Evolutionary conservation across 2,329 filamentous ascomycete species (phyloP), one percentile per base, ranked within the genome.

Genomic region (Drechmeria coniospora): DNA sequence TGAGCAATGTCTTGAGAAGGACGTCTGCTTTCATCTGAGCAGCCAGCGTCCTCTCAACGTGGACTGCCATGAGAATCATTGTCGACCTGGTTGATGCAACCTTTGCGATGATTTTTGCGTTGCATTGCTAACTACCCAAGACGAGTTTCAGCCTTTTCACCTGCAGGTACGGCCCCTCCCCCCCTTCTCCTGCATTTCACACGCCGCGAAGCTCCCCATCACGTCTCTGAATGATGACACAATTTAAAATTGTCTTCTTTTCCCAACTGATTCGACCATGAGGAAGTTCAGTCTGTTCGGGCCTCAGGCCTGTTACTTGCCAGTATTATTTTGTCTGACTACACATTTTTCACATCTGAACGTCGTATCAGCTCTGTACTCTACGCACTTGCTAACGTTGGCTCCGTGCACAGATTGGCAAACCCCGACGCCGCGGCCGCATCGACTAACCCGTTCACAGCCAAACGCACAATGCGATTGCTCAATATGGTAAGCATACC

Each of bases 241-340:
- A 58, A 53, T 50, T 51, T 56, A 49, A 60, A 57, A 64, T 23
- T 62, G 64, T 78, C 79, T 84, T 84, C 79, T 82, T 84, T 83
- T 79, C 76, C 76, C 68, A 74, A 65, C 77, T 61, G 77, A 86
- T 68, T 82, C 79, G 79, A 73, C 77, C 75, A 76, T 86, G 79
- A 83, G 72, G 74, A 81, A 75, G 32, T 50, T 60, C 50, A 61
- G 63, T 67, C 68, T 77, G 61, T 68, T 62, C 71, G 74, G 75
- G 72, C 61, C 58, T 56, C 57, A n/a, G 53, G 66, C 72, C 74
- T 81, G 79, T 77, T 84, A 84, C 79, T 84, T 80, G 79, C 79
- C 79, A 86, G 79, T 84, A 84, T 76, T 63, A n/a, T 57, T 61
- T 68, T 74, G 74, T 80, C 79, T 83, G 79, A 83, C 45, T 44